Percentiles rank a stretch among this genome's conserved stretches.
These are phyloP conservation scores for Aspergillus diversus DNA, from an alignment of 495 filamentous ascomycete species.

Conservation along the genomic window DNA sequence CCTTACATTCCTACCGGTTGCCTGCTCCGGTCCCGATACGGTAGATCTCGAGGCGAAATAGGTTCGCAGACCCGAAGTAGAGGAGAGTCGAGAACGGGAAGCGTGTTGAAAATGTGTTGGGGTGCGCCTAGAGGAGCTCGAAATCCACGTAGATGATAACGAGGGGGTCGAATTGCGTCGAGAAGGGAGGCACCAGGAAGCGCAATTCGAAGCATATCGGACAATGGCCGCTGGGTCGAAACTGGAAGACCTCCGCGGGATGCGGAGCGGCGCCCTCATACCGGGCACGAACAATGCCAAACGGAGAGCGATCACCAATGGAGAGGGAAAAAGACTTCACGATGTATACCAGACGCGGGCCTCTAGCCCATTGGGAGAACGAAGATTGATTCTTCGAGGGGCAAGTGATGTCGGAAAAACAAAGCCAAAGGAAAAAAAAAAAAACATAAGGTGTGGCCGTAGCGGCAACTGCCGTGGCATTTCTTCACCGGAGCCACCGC, in stretches of 20 bases:
- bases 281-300: slow-evolving; percentile 32
- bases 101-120: slow-evolving; percentile 10
- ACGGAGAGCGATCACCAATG: slow-evolving; percentile 22
- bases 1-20: slow-evolving; percentile 16
- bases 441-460: slow-evolving; percentile 17
- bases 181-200: slow-evolving; percentile 16
- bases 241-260: slow-evolving; percentile 42
- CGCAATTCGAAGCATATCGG: slow-evolving; percentile 27
- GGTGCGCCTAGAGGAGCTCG: not conserved
- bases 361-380: slow-evolving; percentile 13
- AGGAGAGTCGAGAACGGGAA: not conserved
- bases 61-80: not conserved
- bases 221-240: slow-evolving; percentile 38
- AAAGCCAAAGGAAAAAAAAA: slow-evolving; percentile 13
- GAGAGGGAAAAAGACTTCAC: slow-evolving; percentile 6
- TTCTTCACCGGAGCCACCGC: slow-evolving; percentile 13
- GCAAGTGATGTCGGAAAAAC: not conserved
- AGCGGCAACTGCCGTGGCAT: slow-evolving; percentile 12
- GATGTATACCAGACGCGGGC: slow-evolving; percentile 17
- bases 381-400: not conserved
- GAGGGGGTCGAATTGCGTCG: slow-evolving; percentile 10
- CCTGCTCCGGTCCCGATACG: slow-evolving; percentile 22
- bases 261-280: slow-evolving; percentile 45
- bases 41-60: slow-evolving; percentile 22
- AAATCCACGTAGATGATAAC: slow-evolving; percentile 11